Base-by-base conservation (phyloP, 73 alveolate species). In the Paramecium sexaurelia region DNA sequence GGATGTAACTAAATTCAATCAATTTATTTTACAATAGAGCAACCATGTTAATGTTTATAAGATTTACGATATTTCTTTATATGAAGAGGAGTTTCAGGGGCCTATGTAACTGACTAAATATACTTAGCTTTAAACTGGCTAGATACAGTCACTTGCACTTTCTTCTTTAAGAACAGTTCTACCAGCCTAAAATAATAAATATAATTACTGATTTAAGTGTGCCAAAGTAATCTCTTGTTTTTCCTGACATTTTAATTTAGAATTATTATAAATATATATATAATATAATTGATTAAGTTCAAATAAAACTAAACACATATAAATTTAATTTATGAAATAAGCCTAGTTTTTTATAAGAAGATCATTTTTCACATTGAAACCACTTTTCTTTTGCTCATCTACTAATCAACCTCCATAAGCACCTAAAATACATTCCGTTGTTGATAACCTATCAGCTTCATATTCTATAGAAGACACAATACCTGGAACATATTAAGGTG, bases 1-100 rank as follows among this genome's bases (percentile, higher is more conserved):
- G 85, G 87, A 41, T 88, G 94, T 35, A 88, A 37, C 94, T 88
- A 24, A 26, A 7, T n/a, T 32, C 10, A 1, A 24, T 26, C 2
- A 10, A 36, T 36, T 1, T 15, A 15, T 3, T 2, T 55, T 88
- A 88, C 94, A 39, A 88, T 88, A 19, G 94, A 0, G 11, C 24
- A 35, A 7, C 94, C 94, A 71, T 75, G 94, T 69, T 88, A 41
- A 8, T 88, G 43, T 37, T 88, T 88, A 26, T 88, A 88, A 0
- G 94, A 88, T 41, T 88, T 88, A 55, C 94, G 69, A 43, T 88
- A 88, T 43, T 88, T 88, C 37, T 88, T 88, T 1, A 88, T 88
- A 13, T 88, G 94, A n/a, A 41, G 68, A 7, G 94, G 94, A 19
- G 94, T 88, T 68, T 82, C 94, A 20, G 94, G 94, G n/a, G 41